Base-by-base conservation (phyloP, 2,329 filamentous ascomycete species). In the Sclerotinia nivalis region DNA sequence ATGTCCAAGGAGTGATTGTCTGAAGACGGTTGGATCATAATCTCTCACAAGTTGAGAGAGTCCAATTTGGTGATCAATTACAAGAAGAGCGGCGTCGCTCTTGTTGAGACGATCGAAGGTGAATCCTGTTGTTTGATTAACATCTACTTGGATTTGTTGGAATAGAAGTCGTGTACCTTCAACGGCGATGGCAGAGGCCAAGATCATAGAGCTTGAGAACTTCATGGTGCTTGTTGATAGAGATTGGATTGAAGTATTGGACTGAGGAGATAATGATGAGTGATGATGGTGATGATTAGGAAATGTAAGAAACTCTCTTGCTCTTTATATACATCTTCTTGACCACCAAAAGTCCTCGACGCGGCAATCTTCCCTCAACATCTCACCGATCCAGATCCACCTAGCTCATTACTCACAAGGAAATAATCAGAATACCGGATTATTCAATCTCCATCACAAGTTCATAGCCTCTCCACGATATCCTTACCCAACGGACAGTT, bases 1-100 rank as follows among this genome's bases (percentile, higher is more conserved):
- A 74, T 93, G 91, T 1, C 88, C 90, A 55, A 91, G 80, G 72
- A 93, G 87, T 78, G 87, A 87, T 77, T 90, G 86, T 71, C 86
- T 84, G 83, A 87, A 93, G 49, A 89, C 83, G 13, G 84, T 87
- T 18, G 88, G 81, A 69, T 89, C 85, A 76, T 86, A 92, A 80
- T 94, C 91, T 52, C 89, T 85, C 50, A 89, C 89, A 8, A 87
- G 74, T 58, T 81, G 80, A 76, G 84, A 88, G 55, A 89, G 83
- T 37, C 87, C 88, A 71, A 86, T 83, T 76, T 89, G 87, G 69
- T 88, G 80, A 74, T 89, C 87, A 54, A 89, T 81, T 61, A 89
- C 84, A 34, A 89, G 78, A 62, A 89, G 84, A 49, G 85, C 78
- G 83, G 78, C 77, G 54, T 80, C 77, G 45, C 74, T 75, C 68